These are phyloP conservation scores for Firmiana major DNA, from an alignment of 345 rosid genomes.

Conservation along the genomic window DNA sequence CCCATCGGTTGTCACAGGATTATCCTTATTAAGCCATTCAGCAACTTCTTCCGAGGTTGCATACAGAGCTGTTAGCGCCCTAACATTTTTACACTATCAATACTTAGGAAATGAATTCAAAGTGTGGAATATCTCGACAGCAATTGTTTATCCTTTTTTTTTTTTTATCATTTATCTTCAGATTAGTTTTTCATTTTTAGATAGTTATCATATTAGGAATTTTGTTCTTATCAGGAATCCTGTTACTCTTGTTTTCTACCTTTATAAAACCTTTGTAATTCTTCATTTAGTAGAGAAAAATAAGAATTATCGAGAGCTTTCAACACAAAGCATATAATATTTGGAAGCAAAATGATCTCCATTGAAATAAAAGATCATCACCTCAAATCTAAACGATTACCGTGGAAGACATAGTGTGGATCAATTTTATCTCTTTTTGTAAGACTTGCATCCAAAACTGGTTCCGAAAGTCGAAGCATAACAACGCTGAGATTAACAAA, in stretches of 20 bases:
- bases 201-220: no score
- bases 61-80: slow-evolving; percentile 82
- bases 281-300: no score
- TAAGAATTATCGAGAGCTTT: no score
- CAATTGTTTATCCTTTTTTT: no score
- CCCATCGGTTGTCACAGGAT: slow-evolving; percentile 12
- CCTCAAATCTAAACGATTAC: slow-evolving; percentile 79
- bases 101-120: slow-evolving; percentile 15
- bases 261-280: no score
- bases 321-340: no score
- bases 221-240: no score
- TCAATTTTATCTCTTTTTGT: slow-evolving; percentile 85
- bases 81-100: slow-evolving; percentile 25
- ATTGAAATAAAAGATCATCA: slow-evolving; percentile 25
- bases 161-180: no score
- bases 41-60: slow-evolving; percentile 93
- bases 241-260: no score
- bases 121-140: no score
- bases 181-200: no score
- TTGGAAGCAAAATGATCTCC: not conserved
- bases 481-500: slow-evolving; percentile 94
- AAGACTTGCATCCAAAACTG: slow-evolving; percentile 76
- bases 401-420: slow-evolving; percentile 67
- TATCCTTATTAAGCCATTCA: slow-evolving; percentile 65
- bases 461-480: slow-evolving; percentile 90